Evolutionary conservation across 2,329 filamentous ascomycete species (phyloP).

Genomic region (Fusarium hostae): DNA sequence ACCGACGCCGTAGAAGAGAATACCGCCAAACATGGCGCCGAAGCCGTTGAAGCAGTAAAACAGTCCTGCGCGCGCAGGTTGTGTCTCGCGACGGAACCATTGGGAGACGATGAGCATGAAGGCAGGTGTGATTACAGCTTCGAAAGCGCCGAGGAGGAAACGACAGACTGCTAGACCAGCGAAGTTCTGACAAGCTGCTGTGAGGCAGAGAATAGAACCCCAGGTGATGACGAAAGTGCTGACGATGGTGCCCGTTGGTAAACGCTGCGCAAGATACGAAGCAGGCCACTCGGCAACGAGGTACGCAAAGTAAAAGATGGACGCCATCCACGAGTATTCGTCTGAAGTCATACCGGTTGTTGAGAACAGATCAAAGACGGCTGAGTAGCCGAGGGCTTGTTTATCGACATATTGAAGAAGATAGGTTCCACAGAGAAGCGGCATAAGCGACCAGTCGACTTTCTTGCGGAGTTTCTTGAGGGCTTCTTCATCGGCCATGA

Average conservation of each 20-base stretch:
- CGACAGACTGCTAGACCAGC: conserved; percentile 57
- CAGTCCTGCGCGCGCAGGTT: conserved; percentile 58
- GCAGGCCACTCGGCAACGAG: conserved; percentile 56
- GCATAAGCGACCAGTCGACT: conserved; percentile 62
- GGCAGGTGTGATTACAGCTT: conserved; percentile 60
- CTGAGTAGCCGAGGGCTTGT: conserved; percentile 63
- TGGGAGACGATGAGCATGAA: conserved; percentile 64
- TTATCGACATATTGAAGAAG: conserved; percentile 68
- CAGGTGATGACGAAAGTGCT: conserved; percentile 49
- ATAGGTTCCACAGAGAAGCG: conserved; percentile 62
- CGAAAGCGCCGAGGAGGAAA: conserved; percentile 60
- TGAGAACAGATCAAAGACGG: conserved; percentile 65
- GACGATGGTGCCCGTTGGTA: conserved; percentile 51
- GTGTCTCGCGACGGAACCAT: conserved; percentile 60
- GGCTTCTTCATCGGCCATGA: conserved; percentile 40
- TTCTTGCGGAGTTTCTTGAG: conserved; percentile 51
- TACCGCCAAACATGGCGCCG: conserved; percentile 56
- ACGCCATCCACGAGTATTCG: conserved; percentile 66
- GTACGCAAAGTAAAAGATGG: conserved; percentile 65
- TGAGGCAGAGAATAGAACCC: conserved; percentile 57
- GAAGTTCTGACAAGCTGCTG: conserved; percentile 56
- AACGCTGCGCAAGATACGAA: conserved; percentile 50
- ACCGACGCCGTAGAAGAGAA: conserved; percentile 64
- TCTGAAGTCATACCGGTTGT: conserved; percentile 58
- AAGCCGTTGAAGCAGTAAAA: conserved; percentile 58